Evolutionary conservation across 495 filamentous ascomycete species (phyloP), one percentile per base, ranked within the genome.

Genomic region (Aspergillus wentii): DNA sequence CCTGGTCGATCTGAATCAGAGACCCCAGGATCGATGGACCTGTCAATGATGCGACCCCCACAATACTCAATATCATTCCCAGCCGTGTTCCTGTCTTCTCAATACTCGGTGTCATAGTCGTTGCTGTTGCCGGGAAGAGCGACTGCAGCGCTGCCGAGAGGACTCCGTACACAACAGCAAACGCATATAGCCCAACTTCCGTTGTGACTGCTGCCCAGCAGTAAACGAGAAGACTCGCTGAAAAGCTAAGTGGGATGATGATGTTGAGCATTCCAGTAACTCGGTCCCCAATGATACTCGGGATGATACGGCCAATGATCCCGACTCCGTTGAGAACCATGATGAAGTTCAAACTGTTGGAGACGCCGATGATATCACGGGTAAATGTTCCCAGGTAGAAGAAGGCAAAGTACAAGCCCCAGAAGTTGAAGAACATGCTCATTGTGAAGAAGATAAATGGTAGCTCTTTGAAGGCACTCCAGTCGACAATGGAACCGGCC

Each of bases 1-100:
- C 68, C 3, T 52, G 60, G 10, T 51, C 49, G 2, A 46, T 39
- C 51, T 69, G 52, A 11, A 77, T 64, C 33, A 76, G 44, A 1
- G 64, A 62, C 0, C 82, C 83, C 0, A 72, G 74, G 32, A 86
- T 74, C 2, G 83, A 76, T n/a, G 80, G 68, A 0, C 81, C 79
- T 13, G 76, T 79, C 33, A 85, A 54, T 35, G 63, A 65, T 1
- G 80, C 77, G 35, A 85, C 71, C 38, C 74, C 76, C 7, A 75
- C 64, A 35, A 85, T 74, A 6, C 66, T 78, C 41, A 87, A 83
- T 2, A 78, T 67, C 82, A 88, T 87, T 3, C 85, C 85, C 59
- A 86, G 74, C 18, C 83, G 63, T 26, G 76, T 76, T 0, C 85
- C 85, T 3, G 72, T 61, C 48, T 81, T 82, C 8, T 69, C 60